Base-by-base conservation (phyloP, 1,284 basidiomycete genomes). In the Xanthoconium separans region DNA sequence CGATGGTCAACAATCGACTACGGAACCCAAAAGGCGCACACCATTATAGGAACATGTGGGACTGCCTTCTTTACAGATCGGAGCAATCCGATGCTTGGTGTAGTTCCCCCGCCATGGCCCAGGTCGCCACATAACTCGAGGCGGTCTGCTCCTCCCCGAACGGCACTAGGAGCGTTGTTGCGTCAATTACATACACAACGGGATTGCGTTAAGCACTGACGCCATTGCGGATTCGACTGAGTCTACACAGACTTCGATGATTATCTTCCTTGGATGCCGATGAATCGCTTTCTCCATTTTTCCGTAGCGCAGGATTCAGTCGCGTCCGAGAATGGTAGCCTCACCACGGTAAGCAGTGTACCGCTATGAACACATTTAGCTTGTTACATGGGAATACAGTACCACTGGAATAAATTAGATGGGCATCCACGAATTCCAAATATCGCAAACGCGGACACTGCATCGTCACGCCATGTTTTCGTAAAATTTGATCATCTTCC, bases 41-140 rank as follows among this genome's bases (percentile, higher is more conserved):
- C 91, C 89, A 93, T 90, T 54, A 91, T 77, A 1, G 83, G 81
- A 13, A 80, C 64, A 43, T 74, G 70, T 6, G 78, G 75, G 11
- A 80, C 70, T 4, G 68, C 72, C 40, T 70, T 73, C 56, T 78
- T 76, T 41, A 92, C 77, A 4, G 75, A 69, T 56, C 70, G 82
- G 36, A 91, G 72, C 34, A 92, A 75, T 2, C 91, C 91, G 11
- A 87, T 56, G 58, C 82, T 87, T 11, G 91, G 91, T 1, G 90
- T 93, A 7, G 83, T 87, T 11, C 91, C 91, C 22, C 91, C 91
- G 22, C 88, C 90, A 36, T 82, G 63, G 31, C 78, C 80, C 47
- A 93, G 75, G 63, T 85, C 89, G 8, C 77, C 79, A 64, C 91
- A 93, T n/a, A 93, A 70, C 66, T 93, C 91, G 22, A 93, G 78